Percentiles rank a stretch among this genome's conserved stretches.
Conservation (phyloP, 192 early-diverging fungal genomes). For the Entrophospora sp. region DNA sequence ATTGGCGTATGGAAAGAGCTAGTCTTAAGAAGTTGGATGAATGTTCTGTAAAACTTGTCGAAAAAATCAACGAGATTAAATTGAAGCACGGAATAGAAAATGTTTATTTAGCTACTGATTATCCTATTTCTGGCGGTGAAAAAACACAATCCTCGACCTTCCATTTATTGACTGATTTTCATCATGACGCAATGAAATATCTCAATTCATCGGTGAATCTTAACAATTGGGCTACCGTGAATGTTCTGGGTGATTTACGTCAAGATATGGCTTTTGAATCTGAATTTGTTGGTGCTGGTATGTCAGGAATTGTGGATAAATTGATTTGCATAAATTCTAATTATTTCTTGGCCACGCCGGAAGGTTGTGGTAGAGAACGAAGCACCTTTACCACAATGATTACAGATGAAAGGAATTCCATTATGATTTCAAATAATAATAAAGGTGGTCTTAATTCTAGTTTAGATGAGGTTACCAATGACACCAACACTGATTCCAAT, state of each 20-base stretch:
- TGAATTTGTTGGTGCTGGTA: background rate
- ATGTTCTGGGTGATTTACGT: background rate
- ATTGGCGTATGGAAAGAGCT: conserved; percentile 12
- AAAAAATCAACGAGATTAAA: background rate
- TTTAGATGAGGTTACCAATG: too few species aligned
- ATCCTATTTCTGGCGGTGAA: background rate
- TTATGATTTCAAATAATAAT: too few species aligned
- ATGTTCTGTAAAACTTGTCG: background rate
- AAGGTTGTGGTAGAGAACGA: background rate
- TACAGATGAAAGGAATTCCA: background rate
- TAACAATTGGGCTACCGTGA: background rate
- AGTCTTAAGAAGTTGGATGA: background rate
- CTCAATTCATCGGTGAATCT: background rate
- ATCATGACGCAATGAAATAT: conserved; percentile 15
- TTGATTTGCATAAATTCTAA: background rate
- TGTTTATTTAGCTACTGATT: conserved; percentile 25
- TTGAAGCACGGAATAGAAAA: background rate
- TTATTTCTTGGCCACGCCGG: background rate
- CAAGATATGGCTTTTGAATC: background rate
- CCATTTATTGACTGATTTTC: background rate
- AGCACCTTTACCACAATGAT: background rate
- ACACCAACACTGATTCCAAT: too few species aligned
- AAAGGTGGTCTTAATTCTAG: background rate
- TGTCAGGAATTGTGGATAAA: background rate
- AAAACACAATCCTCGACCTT: background rate